Evolutionary conservation across 805 yeast species (phyloP).

Genomic region (Monosporozyma servazzii): DNA sequence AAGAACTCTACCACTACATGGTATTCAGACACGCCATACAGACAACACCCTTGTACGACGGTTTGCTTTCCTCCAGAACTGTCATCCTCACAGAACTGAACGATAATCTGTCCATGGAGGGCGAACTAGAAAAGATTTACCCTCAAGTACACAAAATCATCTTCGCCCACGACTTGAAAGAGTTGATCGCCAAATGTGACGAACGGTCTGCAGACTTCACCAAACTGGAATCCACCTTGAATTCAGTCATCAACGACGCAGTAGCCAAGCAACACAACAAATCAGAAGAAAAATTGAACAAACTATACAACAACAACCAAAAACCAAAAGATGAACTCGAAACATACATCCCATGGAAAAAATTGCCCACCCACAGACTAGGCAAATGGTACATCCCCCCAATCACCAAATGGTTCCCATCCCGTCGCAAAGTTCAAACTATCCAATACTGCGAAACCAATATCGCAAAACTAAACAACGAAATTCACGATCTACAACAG

Average conservation of each 20-base stretch:
- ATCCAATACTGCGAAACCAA: slow-evolving; percentile 61
- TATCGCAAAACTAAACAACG: slow-evolving; percentile 57
- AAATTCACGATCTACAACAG: slow-evolving; percentile 51
- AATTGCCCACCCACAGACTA: slow-evolving; percentile 76
- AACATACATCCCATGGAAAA: slow-evolving; percentile 58
- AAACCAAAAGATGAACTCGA: slow-evolving; percentile 48
- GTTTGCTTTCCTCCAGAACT: slow-evolving; percentile 61
- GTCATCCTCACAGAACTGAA: slow-evolving; percentile 64
- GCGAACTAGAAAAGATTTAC: slow-evolving; percentile 46
- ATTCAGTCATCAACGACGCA: slow-evolving; percentile 50
- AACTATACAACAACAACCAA: slow-evolving; percentile 28
- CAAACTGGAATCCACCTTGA: slow-evolving; percentile 60
- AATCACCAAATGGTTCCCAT: slow-evolving; percentile 34
- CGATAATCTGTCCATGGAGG: slow-evolving; percentile 37
- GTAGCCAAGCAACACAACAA: slow-evolving; percentile 50
- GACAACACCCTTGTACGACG: slow-evolving; percentile 64
- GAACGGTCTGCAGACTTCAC: slow-evolving; percentile 53
- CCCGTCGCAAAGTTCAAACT: slow-evolving; percentile 78
- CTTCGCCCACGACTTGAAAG: slow-evolving; percentile 55
- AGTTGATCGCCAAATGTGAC: slow-evolving; percentile 46
- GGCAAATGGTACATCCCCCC: slow-evolving; percentile 32
- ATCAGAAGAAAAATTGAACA: slow-evolving; percentile 38
- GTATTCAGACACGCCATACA: slow-evolving; percentile 66
- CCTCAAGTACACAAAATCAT: slow-evolving; percentile 52
- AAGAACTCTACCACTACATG: slow-evolving; percentile 63